phyloP scores from a whole-genome alignment of 345 rosid species.

The Populus euphratica region DNA sequence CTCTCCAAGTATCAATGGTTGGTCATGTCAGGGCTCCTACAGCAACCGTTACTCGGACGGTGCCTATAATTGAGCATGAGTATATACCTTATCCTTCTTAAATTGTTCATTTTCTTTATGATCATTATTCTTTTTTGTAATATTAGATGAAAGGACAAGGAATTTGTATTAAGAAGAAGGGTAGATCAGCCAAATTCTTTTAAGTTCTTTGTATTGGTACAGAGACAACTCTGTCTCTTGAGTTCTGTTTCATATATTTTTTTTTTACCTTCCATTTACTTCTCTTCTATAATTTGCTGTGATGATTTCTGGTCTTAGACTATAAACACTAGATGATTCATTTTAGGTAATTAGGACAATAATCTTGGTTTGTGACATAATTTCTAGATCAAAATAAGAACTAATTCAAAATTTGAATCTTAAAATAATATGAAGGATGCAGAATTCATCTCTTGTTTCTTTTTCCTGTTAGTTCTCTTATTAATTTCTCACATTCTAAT shows the following conservation, averaged over 20 bases:
- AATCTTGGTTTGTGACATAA: not conserved
- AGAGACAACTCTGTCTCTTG: conserved; percentile 20
- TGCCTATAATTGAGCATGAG: conserved; percentile 65
- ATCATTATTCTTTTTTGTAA: conserved; percentile 40
- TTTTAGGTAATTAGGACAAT: not conserved
- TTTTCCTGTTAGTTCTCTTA: too few species aligned
- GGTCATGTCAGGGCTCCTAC: conserved; percentile 75
- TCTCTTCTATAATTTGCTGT: not conserved
- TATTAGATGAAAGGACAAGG: conserved; percentile 16
- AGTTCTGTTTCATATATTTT: not conserved
- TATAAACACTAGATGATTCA: not conserved
- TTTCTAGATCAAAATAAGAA: not conserved
- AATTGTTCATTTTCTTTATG: conserved; percentile 6
- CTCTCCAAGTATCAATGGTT: conserved; percentile 85
- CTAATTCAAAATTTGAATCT: not conserved
- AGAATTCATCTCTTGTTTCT: not conserved
- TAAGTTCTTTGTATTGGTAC: conserved; percentile 5
- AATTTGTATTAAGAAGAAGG: conserved; percentile 16
- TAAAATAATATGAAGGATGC: not conserved
- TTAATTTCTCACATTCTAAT: not conserved
- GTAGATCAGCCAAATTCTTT: conserved; percentile 7
- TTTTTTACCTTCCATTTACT: not conserved
- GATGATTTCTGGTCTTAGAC: not conserved
- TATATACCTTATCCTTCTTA: conserved; percentile 40
- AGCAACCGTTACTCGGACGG: conserved; percentile 65